phyloP scores from a whole-genome alignment of 257 asterid species.

The Buddleja alternifolia region DNA sequence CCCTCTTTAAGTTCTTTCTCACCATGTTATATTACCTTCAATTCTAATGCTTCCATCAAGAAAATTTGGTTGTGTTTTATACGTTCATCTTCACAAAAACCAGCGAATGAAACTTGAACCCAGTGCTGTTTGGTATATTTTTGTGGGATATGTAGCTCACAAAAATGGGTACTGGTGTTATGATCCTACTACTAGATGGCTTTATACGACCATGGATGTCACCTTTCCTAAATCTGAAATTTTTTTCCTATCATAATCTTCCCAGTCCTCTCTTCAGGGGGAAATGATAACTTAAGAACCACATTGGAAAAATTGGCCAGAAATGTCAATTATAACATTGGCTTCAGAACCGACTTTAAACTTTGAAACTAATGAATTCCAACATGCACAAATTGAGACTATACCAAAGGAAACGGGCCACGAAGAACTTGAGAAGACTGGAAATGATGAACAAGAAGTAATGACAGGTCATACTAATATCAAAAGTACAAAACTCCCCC shows the following conservation, averaged over 20 bases:
- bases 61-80: slow-evolving; percentile 22
- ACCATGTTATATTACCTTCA: background rate
- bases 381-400: too few relatives aligned
- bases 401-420: too few relatives aligned
- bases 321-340: too few relatives aligned
- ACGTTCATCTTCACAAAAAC: slow-evolving; percentile 12
- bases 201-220: slow-evolving; percentile 5
- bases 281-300: background rate
- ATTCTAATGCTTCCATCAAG: slow-evolving; percentile 7
- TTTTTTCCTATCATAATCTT: too few relatives aligned
- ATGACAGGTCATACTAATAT: too few relatives aligned
- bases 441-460: too few relatives aligned
- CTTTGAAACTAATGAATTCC: too few relatives aligned
- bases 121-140: slow-evolving; percentile 4
- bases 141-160: slow-evolving; percentile 20
- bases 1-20: background rate
- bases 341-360: too few relatives aligned
- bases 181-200: background rate
- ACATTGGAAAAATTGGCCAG: background rate
- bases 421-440: too few relatives aligned
- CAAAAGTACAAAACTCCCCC: too few relatives aligned
- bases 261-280: slow-evolving; percentile 23
- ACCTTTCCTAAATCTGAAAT: background rate
- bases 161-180: slow-evolving; percentile 8
- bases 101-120: slow-evolving; percentile 19